These are phyloP conservation scores for Anisodus tanguticus DNA, from an alignment of 257 asterid genomes.

Conservation along the genomic window DNA sequence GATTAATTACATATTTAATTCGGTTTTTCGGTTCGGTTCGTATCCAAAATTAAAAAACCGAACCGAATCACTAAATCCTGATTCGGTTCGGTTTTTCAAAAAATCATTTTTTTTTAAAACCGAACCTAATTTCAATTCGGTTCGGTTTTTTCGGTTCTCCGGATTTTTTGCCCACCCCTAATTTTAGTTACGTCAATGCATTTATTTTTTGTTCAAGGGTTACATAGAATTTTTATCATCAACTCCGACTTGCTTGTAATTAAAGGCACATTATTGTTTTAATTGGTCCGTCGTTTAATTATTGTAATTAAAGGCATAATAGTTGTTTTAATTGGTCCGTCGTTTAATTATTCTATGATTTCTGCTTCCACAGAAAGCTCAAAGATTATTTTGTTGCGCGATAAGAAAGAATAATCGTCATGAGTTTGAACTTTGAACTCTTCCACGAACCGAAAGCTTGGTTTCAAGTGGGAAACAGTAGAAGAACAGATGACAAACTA, in stretches of 20 bases:
- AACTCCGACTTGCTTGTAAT: neutral
- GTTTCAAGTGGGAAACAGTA: neutral
- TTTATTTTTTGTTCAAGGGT: too few relatives aligned
- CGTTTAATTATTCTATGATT: neutral
- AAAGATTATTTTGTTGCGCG: neutral
- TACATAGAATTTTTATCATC: neutral
- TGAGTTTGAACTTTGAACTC: neutral
- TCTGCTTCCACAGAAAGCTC: neutral
- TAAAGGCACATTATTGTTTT: neutral
- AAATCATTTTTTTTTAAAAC: too few relatives aligned
- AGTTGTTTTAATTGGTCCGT: neutral
- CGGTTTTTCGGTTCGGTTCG: too few relatives aligned
- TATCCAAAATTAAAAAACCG: too few relatives aligned
- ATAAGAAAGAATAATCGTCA: neutral
- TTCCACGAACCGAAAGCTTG: neutral
- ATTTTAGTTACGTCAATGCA: too few relatives aligned
- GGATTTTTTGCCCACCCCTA: too few relatives aligned
- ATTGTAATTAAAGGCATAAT: neutral
- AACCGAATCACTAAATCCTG: too few relatives aligned
- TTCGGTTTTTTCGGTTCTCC: too few relatives aligned
- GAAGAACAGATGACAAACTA: neutral
- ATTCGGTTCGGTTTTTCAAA: too few relatives aligned
- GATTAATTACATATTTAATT: too few relatives aligned
- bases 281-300: neutral
- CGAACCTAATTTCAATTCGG: too few relatives aligned